Evolutionary conservation across 306 rosid species (phyloP).

Genomic region (Gastrolobium bilobum): DNA sequence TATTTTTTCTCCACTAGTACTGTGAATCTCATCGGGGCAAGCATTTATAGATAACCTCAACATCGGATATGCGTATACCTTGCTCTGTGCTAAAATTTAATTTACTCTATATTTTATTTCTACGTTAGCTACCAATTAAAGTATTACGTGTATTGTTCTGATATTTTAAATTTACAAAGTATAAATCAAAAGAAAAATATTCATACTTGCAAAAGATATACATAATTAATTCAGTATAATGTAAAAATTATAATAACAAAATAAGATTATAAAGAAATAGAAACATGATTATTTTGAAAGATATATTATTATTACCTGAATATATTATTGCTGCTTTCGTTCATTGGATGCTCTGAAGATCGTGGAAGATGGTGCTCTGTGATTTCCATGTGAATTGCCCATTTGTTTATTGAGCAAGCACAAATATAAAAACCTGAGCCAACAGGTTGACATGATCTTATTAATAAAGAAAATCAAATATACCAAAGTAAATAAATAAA

Average conservation of each 20-base stretch:
- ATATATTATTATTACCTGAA: slow-evolving; percentile 8
- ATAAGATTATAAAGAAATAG: too few species aligned
- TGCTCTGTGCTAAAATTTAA: background rate
- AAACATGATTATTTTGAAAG: too few species aligned
- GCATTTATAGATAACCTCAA: slow-evolving; percentile 58
- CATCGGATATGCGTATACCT: slow-evolving; percentile 29
- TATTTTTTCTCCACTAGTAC: background rate
- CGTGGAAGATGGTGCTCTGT: slow-evolving; percentile 59
- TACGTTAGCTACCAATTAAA: background rate
- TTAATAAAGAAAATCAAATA: slow-evolving; percentile 21
- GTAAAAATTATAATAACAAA: too few species aligned
- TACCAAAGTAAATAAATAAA: background rate
- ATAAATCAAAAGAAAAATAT: too few species aligned
- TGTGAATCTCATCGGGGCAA: slow-evolving; percentile 41
- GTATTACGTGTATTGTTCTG: too few species aligned
- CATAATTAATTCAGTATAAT: too few species aligned
- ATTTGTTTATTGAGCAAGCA: slow-evolving; percentile 39
- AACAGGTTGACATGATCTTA: slow-evolving; percentile 49
- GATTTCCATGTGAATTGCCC: slow-evolving; percentile 64
- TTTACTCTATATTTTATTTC: slow-evolving; percentile 41
- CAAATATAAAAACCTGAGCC: slow-evolving; percentile 42
- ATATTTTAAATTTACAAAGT: too few species aligned
- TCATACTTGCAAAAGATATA: too few species aligned
- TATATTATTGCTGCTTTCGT: background rate
- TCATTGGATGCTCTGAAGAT: slow-evolving; percentile 41